Base-by-base conservation (phyloP, 2,329 filamentous ascomycete species). In the Coniochaeta ligniaria region DNA sequence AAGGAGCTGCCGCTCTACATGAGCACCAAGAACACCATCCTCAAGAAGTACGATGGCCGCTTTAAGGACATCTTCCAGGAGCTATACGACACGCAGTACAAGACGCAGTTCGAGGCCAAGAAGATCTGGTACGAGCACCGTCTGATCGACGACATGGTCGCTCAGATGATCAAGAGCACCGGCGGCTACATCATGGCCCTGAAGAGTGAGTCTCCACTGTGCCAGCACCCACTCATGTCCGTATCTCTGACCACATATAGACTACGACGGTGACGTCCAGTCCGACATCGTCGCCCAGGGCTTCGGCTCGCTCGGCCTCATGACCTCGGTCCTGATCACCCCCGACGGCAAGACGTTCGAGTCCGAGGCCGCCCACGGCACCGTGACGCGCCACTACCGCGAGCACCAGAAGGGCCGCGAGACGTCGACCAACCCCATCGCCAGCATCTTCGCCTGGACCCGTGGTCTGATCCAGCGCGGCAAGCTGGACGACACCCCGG, bases 21-120 rank as follows among this genome's bases (percentile, higher is more conserved):
- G 94, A 96, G 92, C 84, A 99, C 95, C 78, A 99, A 99, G 89
- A 98, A 98, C 84, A 99, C 95, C 69, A 99, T 99, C 70, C 82
- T 99, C 68, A 99, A 99, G 84, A 94, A 93, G 77, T 99, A 99
- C 79, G 95, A 99, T 73, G 95, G 95, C 59, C 86, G 91, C 70
- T 99, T 99, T 86, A 98, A 98, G 88, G 95, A 99, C 73, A 96
- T 98, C 76, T 99, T 99, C 87, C 91, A 99, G 84, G 90, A 96
- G 72, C 86, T 98, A 70, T 99, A 94, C 79, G 91, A 98, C 65
- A 84, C 83, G 62, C 80, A 88, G 69, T 99, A 98, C 83, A 89
- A 90, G 83, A 83, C 85, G 74, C 84, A 91, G 52, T 98, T 98
- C 69, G 93, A 97, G 74, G 88, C 88, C 72, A 91, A 92, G 83